phyloP scores from a whole-genome alignment of 441 rosid genomes.

The Populus trichocarpa region DNA sequence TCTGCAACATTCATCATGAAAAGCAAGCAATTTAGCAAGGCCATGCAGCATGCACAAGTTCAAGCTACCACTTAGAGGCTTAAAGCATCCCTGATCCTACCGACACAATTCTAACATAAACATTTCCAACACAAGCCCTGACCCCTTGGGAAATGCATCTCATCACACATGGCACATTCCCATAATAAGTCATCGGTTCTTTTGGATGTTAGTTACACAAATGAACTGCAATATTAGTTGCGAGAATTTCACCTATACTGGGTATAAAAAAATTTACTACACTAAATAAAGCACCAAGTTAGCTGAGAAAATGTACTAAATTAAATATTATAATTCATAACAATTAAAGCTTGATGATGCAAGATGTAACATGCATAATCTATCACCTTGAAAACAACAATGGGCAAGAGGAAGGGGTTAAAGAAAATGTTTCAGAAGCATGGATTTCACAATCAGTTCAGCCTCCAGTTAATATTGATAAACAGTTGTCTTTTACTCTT shows the following conservation, averaged over 20 bases:
- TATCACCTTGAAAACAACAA: not conserved
- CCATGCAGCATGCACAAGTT: not conserved
- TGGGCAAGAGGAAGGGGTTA: not conserved
- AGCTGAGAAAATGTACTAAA: not conserved
- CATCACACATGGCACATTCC: too few relatives aligned
- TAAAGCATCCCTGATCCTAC: not conserved
- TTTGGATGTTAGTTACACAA: not conserved
- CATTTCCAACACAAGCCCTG: not conserved
- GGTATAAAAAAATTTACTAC: too few relatives aligned
- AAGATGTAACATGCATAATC: not conserved
- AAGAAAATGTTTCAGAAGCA: not conserved
- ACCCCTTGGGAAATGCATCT: not conserved
- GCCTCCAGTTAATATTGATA: not conserved
- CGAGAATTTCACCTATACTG: too few relatives aligned
- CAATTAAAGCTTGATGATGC: not conserved
- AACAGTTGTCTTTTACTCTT: not conserved
- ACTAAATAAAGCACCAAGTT: too few relatives aligned
- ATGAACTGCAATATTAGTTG: not conserved
- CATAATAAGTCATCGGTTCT: not conserved
- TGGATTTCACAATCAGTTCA: not conserved
- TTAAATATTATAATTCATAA: not conserved
- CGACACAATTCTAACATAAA: not conserved
- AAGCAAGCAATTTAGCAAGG: not conserved
- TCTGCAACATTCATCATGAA: slow-evolving; percentile 23
- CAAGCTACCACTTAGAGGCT: not conserved